Conservation (phyloP, 352 stramenopile genomes). For the Phytophthora cajani region DNA sequence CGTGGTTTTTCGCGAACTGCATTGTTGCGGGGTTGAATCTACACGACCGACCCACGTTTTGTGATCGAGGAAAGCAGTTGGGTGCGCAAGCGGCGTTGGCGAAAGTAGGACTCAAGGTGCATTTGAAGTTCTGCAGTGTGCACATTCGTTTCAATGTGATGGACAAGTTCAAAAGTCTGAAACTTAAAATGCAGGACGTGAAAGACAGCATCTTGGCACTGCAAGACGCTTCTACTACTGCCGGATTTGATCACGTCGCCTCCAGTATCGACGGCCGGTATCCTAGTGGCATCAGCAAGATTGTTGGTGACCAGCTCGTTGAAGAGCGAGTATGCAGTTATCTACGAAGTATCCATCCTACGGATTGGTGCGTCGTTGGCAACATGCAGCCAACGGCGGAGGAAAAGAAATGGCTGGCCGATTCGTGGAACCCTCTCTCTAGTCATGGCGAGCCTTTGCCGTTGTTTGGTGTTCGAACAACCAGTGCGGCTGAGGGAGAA, state of each 20-base stretch:
- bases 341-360: not conserved
- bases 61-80: not conserved
- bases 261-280: not conserved
- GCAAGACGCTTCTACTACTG: not conserved
- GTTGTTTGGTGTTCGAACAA: not conserved
- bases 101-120: not conserved
- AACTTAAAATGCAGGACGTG: not conserved
- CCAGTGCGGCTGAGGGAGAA: not conserved
- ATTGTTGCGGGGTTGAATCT: not conserved
- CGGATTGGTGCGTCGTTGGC: not conserved
- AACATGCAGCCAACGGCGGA: not conserved
- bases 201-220: not conserved
- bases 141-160: not conserved
- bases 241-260: not conserved
- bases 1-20: not conserved
- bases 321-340: not conserved
- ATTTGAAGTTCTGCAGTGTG: not conserved
- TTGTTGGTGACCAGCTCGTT: not conserved
- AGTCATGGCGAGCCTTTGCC: not conserved
- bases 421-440: not conserved
- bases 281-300: not conserved
- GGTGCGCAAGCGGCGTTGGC: not conserved
- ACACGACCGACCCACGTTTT: not conserved
- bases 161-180: not conserved
- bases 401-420: not conserved